Conservation (phyloP, 371 early-diverging fungal species). For the Rhizomucor miehei region DNA sequence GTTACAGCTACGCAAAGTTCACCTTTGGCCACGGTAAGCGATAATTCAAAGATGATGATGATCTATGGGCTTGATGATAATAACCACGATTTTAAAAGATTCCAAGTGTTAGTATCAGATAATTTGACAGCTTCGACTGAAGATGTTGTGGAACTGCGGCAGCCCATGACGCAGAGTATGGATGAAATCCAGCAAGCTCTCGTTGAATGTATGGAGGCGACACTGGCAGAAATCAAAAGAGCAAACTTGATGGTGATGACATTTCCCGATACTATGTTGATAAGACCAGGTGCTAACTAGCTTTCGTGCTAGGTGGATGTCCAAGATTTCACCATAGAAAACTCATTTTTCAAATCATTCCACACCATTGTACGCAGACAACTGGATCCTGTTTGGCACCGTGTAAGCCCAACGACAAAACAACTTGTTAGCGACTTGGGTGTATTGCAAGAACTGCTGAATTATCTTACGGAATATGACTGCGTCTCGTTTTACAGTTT, state of each 20-base stretch:
- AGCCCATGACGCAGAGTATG: slow-evolving; percentile 81
- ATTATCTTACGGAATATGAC: slow-evolving; percentile 81
- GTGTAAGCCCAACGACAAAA: slow-evolving; percentile 69
- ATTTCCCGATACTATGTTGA: neutral
- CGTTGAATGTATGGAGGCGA: slow-evolving; percentile 82
- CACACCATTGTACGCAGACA: slow-evolving; percentile 73
- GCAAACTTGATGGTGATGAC: slow-evolving; percentile 52
- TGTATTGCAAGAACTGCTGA: slow-evolving; percentile 67
- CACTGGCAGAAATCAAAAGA: slow-evolving; percentile 75
- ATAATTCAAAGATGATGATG: no score
- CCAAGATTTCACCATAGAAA: slow-evolving; percentile 83
- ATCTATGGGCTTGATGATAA: no score
- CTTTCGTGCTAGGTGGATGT: slow-evolving; percentile 57
- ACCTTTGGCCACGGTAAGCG: slow-evolving; percentile 93
- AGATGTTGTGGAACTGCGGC: slow-evolving; percentile 78
- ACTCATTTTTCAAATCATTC: slow-evolving; percentile 80
- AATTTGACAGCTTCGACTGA: slow-evolving; percentile 52
- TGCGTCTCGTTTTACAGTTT: slow-evolving; percentile 84
- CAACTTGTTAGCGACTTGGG: slow-evolving; percentile 76
- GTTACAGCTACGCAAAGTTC: slow-evolving; percentile 77
- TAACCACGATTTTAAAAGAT: slow-evolving; percentile 49
- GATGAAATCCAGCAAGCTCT: slow-evolving; percentile 79
- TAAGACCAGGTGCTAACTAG: neutral
- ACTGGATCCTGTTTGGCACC: slow-evolving; percentile 89
- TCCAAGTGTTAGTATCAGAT: slow-evolving; percentile 69